Evolutionary conservation across 148 eudicot genomes (phyloP), one percentile per base, ranked within the genome.

Genomic region (Persicaria tinctoria): DNA sequence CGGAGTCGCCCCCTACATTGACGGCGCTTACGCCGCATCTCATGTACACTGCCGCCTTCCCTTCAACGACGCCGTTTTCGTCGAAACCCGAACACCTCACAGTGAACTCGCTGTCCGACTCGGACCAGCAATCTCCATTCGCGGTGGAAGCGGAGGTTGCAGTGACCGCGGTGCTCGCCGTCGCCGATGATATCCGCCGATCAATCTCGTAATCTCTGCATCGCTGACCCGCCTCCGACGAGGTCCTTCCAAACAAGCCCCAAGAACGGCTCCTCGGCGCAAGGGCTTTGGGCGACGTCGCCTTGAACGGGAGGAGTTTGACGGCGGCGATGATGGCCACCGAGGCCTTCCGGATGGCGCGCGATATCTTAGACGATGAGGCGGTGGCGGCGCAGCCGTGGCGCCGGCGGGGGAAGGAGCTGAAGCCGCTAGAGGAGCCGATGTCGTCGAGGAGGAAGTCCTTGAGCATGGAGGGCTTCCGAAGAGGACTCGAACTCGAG

Each of bases 61-160:
- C 16, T 12, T 8, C 17, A 5, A 66, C 70, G 70, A 66, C 70
- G 70, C 70, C 70, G 70, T 66, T 66, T 66, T 44, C 70, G 13
- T 41, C 8, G 6, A 66, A 41, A 41, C 48, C 44, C 47, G 70
- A 66, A 44, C 70, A 66, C 47, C 47, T 66, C 9, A 66, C 46
- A 71, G 74, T 50, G 55, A 71, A 71, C 41, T 46, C 74, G 44
- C 74, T 71, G 41, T 71, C 74, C 4, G 74, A 71, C 55, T 71
- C 74, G 41, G 74, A 71, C 74, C 74, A 71, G 74, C 74, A 46
- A 71, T 71, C 74, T 46, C 55, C 74, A 17, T 11, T 48, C 32
- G 54, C 13, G 8, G 66, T 71, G 10, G 69, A 20, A 20, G 69
- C 45, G 0, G 69, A 20, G 16, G 69, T 63, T 8, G 20, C 20